Conservation (phyloP, 768 basidiomycete genomes). For the Russula lepida region DNA sequence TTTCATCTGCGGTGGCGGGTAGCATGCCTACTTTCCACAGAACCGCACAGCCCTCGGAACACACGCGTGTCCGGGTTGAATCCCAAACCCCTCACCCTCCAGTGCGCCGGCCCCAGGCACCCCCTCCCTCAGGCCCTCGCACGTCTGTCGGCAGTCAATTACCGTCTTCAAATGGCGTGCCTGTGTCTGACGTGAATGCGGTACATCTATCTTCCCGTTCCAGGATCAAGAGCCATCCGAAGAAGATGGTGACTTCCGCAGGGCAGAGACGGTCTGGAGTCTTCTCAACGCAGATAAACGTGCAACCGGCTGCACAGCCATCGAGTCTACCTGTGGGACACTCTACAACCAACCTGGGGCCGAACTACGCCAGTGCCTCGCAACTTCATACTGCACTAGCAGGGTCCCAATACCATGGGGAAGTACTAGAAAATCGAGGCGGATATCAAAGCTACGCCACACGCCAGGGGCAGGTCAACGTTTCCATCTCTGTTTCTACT, state of each 20-base stretch:
- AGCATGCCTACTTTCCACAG: neutral
- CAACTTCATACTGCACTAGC: neutral
- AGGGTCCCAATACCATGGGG: neutral
- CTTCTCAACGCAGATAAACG: neutral
- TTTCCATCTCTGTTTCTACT: neutral
- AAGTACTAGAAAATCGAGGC: neutral
- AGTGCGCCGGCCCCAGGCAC: neutral
- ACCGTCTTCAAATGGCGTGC: neutral
- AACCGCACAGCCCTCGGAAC: neutral
- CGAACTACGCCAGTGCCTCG: neutral
- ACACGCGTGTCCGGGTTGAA: neutral
- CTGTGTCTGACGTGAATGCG: neutral
- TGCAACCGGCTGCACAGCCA: neutral
- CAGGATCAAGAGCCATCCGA: constrained; percentile 10
- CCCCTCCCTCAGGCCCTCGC: neutral
- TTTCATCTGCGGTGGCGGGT: neutral
- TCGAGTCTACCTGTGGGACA: neutral
- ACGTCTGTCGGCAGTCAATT: neutral
- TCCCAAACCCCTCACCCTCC: neutral
- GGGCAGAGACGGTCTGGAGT: neutral
- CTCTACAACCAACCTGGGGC: neutral
- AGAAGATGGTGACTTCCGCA: neutral
- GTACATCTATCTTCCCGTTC: neutral
- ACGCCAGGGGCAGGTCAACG: neutral
- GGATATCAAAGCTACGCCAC: neutral